Conservation (phyloP, 2,329 filamentous ascomycete genomes). For the Coniochaeta sp. region DNA sequence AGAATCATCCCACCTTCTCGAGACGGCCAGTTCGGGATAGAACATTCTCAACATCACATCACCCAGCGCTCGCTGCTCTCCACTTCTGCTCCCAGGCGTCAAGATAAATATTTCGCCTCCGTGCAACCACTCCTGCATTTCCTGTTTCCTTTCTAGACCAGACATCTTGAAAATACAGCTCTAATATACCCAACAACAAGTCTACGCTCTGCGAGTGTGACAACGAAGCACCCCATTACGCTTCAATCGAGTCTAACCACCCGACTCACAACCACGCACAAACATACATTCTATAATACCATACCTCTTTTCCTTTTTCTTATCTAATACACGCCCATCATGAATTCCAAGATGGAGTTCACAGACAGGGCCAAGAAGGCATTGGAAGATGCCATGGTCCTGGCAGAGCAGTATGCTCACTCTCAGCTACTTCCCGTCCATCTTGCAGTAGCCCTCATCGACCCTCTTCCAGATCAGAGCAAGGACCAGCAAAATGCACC, state of each 20-base stretch:
- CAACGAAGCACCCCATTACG: slow-evolving; percentile 1
- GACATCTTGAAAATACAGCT: neutral
- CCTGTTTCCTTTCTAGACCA: neutral
- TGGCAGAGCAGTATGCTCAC: slow-evolving; percentile 86
- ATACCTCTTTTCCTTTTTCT: neutral
- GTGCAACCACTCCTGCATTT: neutral
- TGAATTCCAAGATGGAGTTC: slow-evolving; percentile 79
- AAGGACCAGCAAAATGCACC: slow-evolving; percentile 77
- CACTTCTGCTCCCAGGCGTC: neutral
- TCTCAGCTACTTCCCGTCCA: slow-evolving; percentile 87
- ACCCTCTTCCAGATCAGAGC: slow-evolving; percentile 66
- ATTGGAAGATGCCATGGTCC: slow-evolving; percentile 76
- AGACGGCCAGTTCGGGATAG: neutral
- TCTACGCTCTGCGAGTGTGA: slow-evolving; percentile 1
- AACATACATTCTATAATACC: slow-evolving; percentile 6
- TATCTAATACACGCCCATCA: slow-evolving; percentile 28
- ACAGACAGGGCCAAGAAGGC: slow-evolving; percentile 90
- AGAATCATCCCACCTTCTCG: slow-evolving; percentile 2
- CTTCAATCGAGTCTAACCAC: neutral
- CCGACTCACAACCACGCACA: neutral
- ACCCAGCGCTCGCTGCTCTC: neutral
- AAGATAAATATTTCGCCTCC: neutral
- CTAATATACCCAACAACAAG: neutral
- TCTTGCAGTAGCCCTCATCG: slow-evolving; percentile 74
- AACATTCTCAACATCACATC: slow-evolving; percentile 1